Evolutionary conservation across 306 rosid genomes (phyloP), one percentile per base, ranked within the genome.

Genomic region (Hippophae rhamnoides): DNA sequence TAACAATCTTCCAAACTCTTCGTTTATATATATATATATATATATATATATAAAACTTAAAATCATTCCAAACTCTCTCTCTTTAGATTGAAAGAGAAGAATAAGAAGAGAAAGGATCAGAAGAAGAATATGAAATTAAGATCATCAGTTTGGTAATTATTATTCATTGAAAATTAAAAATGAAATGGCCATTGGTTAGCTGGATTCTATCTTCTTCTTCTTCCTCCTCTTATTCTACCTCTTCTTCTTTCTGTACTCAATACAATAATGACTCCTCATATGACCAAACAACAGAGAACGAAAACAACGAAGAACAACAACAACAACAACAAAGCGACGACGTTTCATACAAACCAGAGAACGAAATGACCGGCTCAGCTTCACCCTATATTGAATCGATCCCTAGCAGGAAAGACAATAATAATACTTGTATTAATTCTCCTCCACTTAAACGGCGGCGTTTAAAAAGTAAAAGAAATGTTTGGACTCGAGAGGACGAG

Each of bases 401-500:
- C n/a, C 80, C n/a, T 58, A 84, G 56, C 49, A 56, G 56, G 68
- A 82, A 26, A 52, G 85, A 69, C 41, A 69, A 55, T 7, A 69
- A 55, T 7, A 57, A 8, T 25, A 18, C 47, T n/a, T 13, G 10
- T 46, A 46, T 9, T 13, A 13, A 46, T 13, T 46, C 50, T 3
- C 13, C 50, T 10, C 50, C 50, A 3, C 2, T 46, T 3, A 47
- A 47, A 13, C 11, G 13, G 8, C 13, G 13, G 13, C 50, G 13
- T n/a, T 14, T 46, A 11, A 10, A 9, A 27, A 6, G 14, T 64
- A 73, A 80, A 23, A 83, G 87, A 9, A 54, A 84, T 49, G 7
- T 12, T 10, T 88, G 96, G 96, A 84, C 81, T 62, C 79, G 80
- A 26, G 94, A 80, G 57, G 94, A 88, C 60, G 96, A 88, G 86